Base-by-base conservation (phyloP, 495 filamentous ascomycete genomes). In the Chaetomidium leptoderma region DNA sequence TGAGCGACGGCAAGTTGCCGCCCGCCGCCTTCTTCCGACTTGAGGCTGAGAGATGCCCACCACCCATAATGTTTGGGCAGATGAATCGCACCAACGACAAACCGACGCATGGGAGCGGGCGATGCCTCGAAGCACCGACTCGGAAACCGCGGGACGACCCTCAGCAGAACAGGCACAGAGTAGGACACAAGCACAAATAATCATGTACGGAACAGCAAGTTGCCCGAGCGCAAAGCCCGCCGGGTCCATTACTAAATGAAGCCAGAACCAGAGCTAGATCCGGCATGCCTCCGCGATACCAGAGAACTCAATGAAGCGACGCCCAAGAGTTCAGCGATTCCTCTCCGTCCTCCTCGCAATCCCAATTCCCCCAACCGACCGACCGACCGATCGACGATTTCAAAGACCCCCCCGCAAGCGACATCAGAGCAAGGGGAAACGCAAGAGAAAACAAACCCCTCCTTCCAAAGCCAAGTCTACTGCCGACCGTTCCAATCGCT, bases 401-500 rank as follows among this genome's bases (percentile, higher is more conserved):
- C 5, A 46, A 29, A n/a, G n/a, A n/a, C n/a, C n/a, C n/a, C n/a
- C n/a, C n/a, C n/a, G 44, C 42, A 44, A 44, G 17, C 26, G n/a
- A n/a, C n/a, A n/a, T n/a, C n/a, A n/a, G n/a, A n/a, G n/a, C n/a
- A n/a, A n/a, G n/a, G n/a, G n/a, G n/a, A n/a, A n/a, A n/a, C n/a
- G n/a, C n/a, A n/a, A n/a, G 29, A 19, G 10, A 13, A 0, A 11
- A n/a, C 16, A 1, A 13, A 10, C 14, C 24, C 44, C n/a, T 39
- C 36, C 36, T 47, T 26, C 44, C 44, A 17, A n/a, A 17, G 27
- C 14, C 29, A n/a, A n/a, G n/a, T 32, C 51, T 27, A 53, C 40
- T 61, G 57, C 27, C 63, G 54, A 1, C 67, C 61, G 29, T 68
- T 81, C 89, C 90, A 92, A 64, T 93, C 89, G 62, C 87, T 92